phyloP scores from a whole-genome alignment of 2,329 filamentous ascomycete genomes.

The Endocalyx cinctus region DNA sequence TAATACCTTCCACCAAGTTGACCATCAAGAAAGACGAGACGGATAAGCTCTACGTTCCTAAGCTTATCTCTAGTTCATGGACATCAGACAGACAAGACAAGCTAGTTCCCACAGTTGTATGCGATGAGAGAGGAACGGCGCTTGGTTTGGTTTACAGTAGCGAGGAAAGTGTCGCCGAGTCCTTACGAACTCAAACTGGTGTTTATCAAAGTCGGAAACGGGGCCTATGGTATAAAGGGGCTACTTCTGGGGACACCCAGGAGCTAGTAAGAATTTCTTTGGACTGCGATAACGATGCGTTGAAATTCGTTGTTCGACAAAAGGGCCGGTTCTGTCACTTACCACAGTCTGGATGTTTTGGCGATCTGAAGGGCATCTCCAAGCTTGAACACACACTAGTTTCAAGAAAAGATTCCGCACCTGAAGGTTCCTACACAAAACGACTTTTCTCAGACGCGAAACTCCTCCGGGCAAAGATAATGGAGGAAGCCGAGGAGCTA shows the following conservation, averaged over 20 bases:
- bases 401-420: constrained; percentile 76
- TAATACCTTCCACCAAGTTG: constrained; percentile 67
- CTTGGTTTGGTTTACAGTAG: constrained; percentile 94
- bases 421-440: constrained; percentile 88
- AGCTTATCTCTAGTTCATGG: constrained; percentile 69
- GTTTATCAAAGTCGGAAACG: constrained; percentile 97
- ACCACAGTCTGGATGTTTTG: constrained; percentile 88
- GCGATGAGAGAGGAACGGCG: constrained; percentile 78
- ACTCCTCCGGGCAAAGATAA: constrained; percentile 88
- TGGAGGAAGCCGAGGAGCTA: constrained; percentile 95
- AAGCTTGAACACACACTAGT: constrained; percentile 83
- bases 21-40: constrained; percentile 61
- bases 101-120: constrained; percentile 84
- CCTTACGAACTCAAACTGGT: constrained; percentile 69
- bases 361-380: constrained; percentile 73
- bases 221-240: constrained; percentile 94
- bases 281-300: constrained; percentile 90
- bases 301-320: constrained; percentile 86
- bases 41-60: constrained; percentile 59
- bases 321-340: constrained; percentile 93
- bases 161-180: constrained; percentile 82
- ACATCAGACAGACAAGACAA: constrained; percentile 78
- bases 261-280: constrained; percentile 78
- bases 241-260: constrained; percentile 89
- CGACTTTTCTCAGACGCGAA: constrained; percentile 89